Conservation (phyloP, 1,284 basidiomycete genomes). For the Leccinum fallax region DNA sequence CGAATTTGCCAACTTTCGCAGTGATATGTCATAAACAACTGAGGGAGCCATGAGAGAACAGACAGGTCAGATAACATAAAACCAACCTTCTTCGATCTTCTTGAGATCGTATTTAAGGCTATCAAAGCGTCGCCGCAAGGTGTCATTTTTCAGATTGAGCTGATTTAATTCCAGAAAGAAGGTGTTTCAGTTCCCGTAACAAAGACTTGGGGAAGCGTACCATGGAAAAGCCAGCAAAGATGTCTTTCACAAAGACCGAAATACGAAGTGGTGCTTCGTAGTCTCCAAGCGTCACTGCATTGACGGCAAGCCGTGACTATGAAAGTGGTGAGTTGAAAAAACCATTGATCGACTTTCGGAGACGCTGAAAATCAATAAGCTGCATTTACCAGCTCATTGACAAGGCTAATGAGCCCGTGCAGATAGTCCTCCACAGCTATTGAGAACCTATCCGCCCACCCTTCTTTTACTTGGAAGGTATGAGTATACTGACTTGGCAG, state of each 20-base stretch:
- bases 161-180: conserved; percentile 8
- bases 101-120: conserved; percentile 87
- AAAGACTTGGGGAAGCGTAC: conserved; percentile 38
- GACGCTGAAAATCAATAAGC: neutral
- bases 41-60: conserved; percentile 11
- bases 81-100: conserved; percentile 84
- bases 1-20: conserved; percentile 60
- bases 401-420: conserved; percentile 78
- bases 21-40: conserved; percentile 86
- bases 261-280: conserved; percentile 81
- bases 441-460: conserved; percentile 68
- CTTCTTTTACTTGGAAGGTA: conserved; percentile 56
- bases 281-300: conserved; percentile 80
- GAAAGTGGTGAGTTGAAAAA: conserved; percentile 10
- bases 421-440: conserved; percentile 82
- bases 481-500: conserved; percentile 8
- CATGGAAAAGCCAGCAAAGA: conserved; percentile 84
- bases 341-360: neutral
- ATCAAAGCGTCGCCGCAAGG: conserved; percentile 76
- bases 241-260: conserved; percentile 79
- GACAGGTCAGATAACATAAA: conserved; percentile 1
- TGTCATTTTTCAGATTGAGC: conserved; percentile 90
- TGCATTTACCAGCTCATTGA: conserved; percentile 75
- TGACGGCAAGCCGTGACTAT: conserved; percentile 81
- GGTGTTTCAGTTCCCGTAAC: conserved; percentile 14